Evolutionary conservation across 2,329 filamentous ascomycete genomes (phyloP).

Genomic region (Colletotrichum sp.): DNA sequence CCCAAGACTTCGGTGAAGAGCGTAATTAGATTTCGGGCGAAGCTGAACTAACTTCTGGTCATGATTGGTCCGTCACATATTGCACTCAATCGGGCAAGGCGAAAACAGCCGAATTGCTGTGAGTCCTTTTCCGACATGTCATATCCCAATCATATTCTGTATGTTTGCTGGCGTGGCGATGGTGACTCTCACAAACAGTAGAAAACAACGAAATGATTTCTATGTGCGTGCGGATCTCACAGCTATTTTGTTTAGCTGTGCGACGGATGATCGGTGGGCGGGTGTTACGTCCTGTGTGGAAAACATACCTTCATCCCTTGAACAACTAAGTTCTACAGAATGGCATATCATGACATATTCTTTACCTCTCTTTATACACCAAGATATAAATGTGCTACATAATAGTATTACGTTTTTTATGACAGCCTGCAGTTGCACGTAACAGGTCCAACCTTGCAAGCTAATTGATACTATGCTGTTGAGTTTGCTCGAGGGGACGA

Average conservation of each 20-base stretch:
- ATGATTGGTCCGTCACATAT: background rate
- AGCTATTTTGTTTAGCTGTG: background rate
- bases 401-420: background rate
- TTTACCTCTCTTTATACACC: background rate
- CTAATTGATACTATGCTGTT: background rate
- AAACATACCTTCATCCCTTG: background rate
- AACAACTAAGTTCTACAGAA: background rate
- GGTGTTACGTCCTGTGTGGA: background rate
- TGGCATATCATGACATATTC: background rate
- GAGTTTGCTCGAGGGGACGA: background rate
- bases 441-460: rapidly evolving
- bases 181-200: background rate
- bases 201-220: background rate
- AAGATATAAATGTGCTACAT: background rate
- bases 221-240: rapidly evolving
- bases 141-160: background rate
- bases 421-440: background rate
- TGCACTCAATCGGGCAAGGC: background rate
- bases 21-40: background rate
- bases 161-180: background rate
- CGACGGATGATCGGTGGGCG: background rate
- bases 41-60: background rate
- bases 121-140: background rate
- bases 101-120: background rate
- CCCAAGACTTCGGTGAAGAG: background rate